Evolutionary conservation across 768 basidiomycete species (phyloP).

Genomic region (Hygrophoropsis aurantiaca): DNA sequence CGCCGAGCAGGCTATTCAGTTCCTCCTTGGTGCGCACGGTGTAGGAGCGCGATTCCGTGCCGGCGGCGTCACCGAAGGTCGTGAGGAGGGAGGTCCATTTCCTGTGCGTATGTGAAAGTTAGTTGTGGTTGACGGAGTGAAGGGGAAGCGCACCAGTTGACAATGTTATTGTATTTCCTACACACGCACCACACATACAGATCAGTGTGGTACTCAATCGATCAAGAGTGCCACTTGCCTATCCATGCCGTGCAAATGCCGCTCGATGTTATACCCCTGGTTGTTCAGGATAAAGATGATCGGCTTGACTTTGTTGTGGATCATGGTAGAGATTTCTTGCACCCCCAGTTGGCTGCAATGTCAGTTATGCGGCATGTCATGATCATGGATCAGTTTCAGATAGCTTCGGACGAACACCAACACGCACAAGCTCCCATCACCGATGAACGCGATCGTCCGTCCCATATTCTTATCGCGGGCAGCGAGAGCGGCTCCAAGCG

Average conservation of each 20-base stretch:
- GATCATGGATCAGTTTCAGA: not conserved
- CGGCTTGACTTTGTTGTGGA: constrained; percentile 68
- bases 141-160: constrained; percentile 51
- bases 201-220: too few relatives aligned
- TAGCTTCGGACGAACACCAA: too few relatives aligned
- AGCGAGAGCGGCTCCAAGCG: constrained; percentile 79
- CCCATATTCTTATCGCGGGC: constrained; percentile 61
- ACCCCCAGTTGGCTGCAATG: constrained; percentile 64
- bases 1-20: constrained; percentile 64
- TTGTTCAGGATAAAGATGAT: constrained; percentile 86
- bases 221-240: too few relatives aligned
- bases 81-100: constrained; percentile 66
- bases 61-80: constrained; percentile 52
- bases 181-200: not conserved
- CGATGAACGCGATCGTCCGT: constrained; percentile 81
- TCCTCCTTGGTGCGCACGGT: constrained; percentile 67
- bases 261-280: constrained; percentile 85
- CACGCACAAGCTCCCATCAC: constrained; percentile 79
- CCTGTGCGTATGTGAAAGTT: constrained; percentile 29
- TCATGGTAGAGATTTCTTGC: constrained; percentile 86
- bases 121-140: not conserved
- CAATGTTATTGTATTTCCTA: constrained; percentile 86
- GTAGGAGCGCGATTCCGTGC: constrained; percentile 56
- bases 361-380: constrained; percentile 6
- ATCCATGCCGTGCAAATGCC: constrained; percentile 64